Conservation (phyloP, 257 asterid species). For the Nicotiana benthamiana region DNA sequence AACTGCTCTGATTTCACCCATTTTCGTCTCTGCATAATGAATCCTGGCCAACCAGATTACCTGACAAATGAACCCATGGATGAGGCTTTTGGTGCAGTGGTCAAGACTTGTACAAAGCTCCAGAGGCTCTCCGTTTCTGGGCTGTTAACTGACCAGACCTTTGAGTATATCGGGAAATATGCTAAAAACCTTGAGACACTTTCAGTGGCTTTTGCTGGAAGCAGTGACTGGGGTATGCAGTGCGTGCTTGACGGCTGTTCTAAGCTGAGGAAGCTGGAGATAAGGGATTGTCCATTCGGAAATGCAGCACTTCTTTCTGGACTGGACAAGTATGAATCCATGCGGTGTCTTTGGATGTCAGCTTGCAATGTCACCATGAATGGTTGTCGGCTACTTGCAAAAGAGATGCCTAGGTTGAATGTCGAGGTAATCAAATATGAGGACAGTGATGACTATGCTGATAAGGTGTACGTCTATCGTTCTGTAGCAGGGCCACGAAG, state of each 20-base stretch:
- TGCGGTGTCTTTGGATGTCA: constrained; percentile 88
- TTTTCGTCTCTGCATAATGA: constrained; percentile 92
- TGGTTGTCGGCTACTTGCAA: constrained; percentile 60
- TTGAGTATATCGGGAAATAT: constrained; percentile 67
- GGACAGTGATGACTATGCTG: constrained; percentile 36
- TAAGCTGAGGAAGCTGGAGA: constrained; percentile 83
- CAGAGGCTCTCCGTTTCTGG: constrained; percentile 79
- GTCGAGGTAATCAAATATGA: constrained; percentile 71
- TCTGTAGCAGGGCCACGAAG: constrained; percentile 72
- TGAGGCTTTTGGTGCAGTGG: constrained; percentile 86
- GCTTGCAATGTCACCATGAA: constrained; percentile 55
- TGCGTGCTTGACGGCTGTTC: constrained; percentile 70
- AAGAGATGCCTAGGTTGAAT: constrained; percentile 62
- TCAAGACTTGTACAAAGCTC: constrained; percentile 59
- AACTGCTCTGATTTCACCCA: constrained; percentile 86
- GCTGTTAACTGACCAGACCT: constrained; percentile 60
- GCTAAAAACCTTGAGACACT: constrained; percentile 77
- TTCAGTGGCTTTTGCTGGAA: constrained; percentile 88
- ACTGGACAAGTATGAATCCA: constrained; percentile 50
- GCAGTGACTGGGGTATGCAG: constrained; percentile 78
- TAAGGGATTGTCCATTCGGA: constrained; percentile 81
- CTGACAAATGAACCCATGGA: constrained; percentile 76
- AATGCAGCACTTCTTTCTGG: constrained; percentile 61
- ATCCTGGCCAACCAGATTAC: constrained; percentile 60
- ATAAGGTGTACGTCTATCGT: constrained; percentile 64